phyloP scores from a whole-genome alignment of 2,329 filamentous ascomycete species.

The Dothidotthia symphoricarpi region DNA sequence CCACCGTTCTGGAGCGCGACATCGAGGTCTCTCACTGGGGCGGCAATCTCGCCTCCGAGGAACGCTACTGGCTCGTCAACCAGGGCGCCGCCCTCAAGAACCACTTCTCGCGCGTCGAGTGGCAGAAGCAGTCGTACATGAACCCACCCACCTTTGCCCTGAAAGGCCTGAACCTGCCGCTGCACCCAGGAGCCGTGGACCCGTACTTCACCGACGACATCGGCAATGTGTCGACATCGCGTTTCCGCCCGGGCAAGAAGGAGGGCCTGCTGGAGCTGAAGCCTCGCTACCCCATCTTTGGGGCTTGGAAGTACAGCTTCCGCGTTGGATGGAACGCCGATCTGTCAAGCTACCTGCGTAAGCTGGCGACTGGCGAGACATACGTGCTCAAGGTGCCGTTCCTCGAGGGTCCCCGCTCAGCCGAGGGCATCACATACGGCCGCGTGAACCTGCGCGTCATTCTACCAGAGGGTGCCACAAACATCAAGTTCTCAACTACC shows the following conservation, averaged over 20 bases:
- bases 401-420: constrained; percentile 83
- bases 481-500: constrained; percentile 72
- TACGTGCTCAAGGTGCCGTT: constrained; percentile 90
- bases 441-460: constrained; percentile 77
- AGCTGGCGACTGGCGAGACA: constrained; percentile 60
- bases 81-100: constrained; percentile 69
- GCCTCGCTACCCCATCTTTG: constrained; percentile 94
- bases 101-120: constrained; percentile 52
- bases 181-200: constrained; percentile 76
- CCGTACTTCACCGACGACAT: constrained; percentile 96
- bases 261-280: constrained; percentile 86
- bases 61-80: constrained; percentile 86
- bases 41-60: constrained; percentile 91
- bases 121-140: constrained; percentile 60
- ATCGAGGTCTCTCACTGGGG: constrained; percentile 98
- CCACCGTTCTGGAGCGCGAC: constrained; percentile 78
- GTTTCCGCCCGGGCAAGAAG: constrained; percentile 73
- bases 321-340: constrained; percentile 94
- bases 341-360: constrained; percentile 71
- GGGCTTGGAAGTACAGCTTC: constrained; percentile 98
- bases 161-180: constrained; percentile 76
- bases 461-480: constrained; percentile 87
- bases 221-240: constrained; percentile 92
- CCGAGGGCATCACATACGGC: constrained; percentile 83
- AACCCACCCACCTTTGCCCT: constrained; percentile 75